These are phyloP conservation scores for Microdochium trichocladiopsis DNA, from an alignment of 2,329 filamentous ascomycete genomes.

Conservation along the genomic window DNA sequence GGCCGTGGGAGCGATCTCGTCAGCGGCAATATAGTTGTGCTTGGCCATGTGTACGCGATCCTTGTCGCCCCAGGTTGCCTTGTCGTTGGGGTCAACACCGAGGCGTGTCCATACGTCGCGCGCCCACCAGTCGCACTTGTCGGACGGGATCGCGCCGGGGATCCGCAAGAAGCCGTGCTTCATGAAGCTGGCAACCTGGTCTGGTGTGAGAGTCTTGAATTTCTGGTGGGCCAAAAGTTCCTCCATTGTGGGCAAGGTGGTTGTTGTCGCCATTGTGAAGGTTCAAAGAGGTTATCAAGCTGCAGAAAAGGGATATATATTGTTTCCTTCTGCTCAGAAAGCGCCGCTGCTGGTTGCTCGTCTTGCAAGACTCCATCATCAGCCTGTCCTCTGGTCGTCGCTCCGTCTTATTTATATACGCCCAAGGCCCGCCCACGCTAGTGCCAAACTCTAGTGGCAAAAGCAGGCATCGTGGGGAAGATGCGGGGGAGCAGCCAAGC, in stretches of 20 bases:
- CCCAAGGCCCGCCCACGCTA: too few species aligned
- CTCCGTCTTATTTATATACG: too few species aligned
- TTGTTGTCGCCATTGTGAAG: background rate
- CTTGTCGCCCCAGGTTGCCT: constrained; percentile 39
- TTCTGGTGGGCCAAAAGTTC: background rate
- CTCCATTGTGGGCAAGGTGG: background rate
- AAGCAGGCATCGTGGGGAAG: too few species aligned
- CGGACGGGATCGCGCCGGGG: background rate
- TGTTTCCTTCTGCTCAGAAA: too few species aligned
- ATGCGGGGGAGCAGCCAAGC: too few species aligned
- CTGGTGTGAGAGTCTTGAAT: background rate
- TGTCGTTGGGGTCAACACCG: constrained; percentile 42
- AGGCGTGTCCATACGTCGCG: constrained; percentile 13
- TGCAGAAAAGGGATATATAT: too few species aligned
- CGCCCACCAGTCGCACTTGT: background rate
- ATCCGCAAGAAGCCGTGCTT: background rate
- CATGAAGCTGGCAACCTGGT: background rate
- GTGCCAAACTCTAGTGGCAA: too few species aligned
- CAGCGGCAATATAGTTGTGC: constrained; percentile 31
- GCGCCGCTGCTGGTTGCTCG: too few species aligned
- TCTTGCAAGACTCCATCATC: too few species aligned
- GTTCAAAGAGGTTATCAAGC: too few species aligned
- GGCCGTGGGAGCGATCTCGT: constrained; percentile 42
- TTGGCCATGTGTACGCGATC: constrained; percentile 46
- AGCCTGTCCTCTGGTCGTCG: too few species aligned